Percentiles rank a stretch among this genome's conserved stretches.
These are phyloP conservation scores for Haplosporangium gracile DNA, from an alignment of 192 early-diverging fungal species.

Conservation along the genomic window DNA sequence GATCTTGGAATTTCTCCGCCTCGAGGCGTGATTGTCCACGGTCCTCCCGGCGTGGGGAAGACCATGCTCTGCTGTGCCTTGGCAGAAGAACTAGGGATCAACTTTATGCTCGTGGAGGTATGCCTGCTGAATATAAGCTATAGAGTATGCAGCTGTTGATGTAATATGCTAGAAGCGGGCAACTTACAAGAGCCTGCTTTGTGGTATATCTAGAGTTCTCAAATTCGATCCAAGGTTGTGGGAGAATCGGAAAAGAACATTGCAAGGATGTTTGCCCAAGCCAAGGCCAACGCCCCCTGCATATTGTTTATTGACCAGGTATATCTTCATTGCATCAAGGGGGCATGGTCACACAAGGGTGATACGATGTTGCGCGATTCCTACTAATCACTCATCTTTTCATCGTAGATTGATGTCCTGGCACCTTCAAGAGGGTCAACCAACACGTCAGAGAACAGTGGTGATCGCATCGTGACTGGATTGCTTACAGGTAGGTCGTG, in stretches of 20 bases:
- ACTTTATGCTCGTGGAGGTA: slow-evolving; percentile 88
- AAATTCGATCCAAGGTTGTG: slow-evolving; percentile 92
- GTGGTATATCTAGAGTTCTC: slow-evolving; percentile 67
- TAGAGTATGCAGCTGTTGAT: too few relatives aligned
- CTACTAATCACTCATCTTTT: not conserved
- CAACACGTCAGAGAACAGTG: slow-evolving; percentile 82
- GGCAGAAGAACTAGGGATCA: slow-evolving; percentile 82
- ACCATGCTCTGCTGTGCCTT: slow-evolving; percentile 90
- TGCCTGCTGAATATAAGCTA: not conserved
- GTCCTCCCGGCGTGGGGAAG: slow-evolving; percentile 92
- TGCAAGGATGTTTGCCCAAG: slow-evolving; percentile 85
- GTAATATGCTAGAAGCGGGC: not conserved
- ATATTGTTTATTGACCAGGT: slow-evolving; percentile 95
- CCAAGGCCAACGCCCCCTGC: slow-evolving; percentile 86
- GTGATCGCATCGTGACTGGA: slow-evolving; percentile 90
- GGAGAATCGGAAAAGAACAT: slow-evolving; percentile 93
- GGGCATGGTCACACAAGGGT: not conserved
- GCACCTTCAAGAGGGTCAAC: slow-evolving; percentile 79
- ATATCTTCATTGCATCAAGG: not conserved
- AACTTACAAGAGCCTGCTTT: not conserved
- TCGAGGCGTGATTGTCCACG: slow-evolving; percentile 86
- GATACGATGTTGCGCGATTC: not conserved
- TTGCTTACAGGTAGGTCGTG: slow-evolving; percentile 76
- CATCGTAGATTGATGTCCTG: slow-evolving; percentile 81
- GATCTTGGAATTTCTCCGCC: slow-evolving; percentile 79